phyloP scores from a whole-genome alignment of 768 basidiomycete species.

The Albatrellus ellisii region DNA sequence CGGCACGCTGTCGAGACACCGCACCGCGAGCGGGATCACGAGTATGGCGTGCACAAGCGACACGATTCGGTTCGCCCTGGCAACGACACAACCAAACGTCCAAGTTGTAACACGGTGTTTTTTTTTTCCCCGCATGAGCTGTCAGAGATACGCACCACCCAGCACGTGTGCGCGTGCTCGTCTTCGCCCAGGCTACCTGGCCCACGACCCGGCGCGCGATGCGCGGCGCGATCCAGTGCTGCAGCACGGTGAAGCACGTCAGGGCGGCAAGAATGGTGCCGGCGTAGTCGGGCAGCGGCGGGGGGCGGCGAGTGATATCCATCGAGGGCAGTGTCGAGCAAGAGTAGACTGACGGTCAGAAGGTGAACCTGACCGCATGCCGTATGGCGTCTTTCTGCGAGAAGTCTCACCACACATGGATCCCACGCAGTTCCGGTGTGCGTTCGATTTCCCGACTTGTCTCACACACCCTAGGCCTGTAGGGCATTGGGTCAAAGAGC shows the following conservation, averaged over 20 bases:
- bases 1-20: conserved; percentile 32
- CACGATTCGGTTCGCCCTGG: conserved; percentile 59
- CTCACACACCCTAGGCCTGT: too few relatives aligned
- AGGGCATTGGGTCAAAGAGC: too few relatives aligned
- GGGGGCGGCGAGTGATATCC: conserved; percentile 31
- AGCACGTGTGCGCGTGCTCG: neutral
- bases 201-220: conserved; percentile 26
- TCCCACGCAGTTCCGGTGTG: too few relatives aligned
- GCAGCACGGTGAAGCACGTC: conserved; percentile 42
- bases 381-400: too few relatives aligned
- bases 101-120: conserved; percentile 2
- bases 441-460: too few relatives aligned
- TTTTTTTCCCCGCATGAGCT: neutral
- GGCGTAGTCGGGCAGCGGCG: conserved; percentile 41
- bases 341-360: too few relatives aligned
- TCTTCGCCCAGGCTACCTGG: conserved; percentile 30
- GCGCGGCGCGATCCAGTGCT: conserved; percentile 44
- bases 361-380: too few relatives aligned
- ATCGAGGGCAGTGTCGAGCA: too few relatives aligned
- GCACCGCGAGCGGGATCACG: conserved; percentile 50
- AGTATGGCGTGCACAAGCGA: conserved; percentile 64
- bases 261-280: conserved; percentile 41
- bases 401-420: too few relatives aligned
- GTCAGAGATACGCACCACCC: conserved; percentile 4
- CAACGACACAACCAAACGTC: too few relatives aligned